These are phyloP conservation scores for Castanospermum australe DNA, from an alignment of 306 rosid genomes.

Conservation along the genomic window DNA sequence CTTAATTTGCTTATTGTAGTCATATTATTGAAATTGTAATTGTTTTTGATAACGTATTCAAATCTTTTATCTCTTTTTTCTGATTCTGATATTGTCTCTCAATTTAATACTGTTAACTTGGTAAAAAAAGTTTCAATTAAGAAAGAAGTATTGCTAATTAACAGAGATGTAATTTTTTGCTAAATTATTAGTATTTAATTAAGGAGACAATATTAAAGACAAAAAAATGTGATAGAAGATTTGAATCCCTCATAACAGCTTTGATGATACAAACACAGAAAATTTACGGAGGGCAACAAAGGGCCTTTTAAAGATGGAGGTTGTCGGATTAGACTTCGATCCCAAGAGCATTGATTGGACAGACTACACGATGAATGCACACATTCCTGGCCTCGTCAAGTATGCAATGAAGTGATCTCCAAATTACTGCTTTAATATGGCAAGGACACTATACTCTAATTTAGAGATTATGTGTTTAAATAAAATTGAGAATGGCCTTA, in stretches of 20 bases:
- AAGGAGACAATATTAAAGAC: too few relatives aligned
- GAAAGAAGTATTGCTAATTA: too few relatives aligned
- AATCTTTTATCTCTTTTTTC: too few relatives aligned
- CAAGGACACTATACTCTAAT: background rate
- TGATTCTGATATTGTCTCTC: too few relatives aligned
- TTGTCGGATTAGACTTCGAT: conserved; percentile 29
- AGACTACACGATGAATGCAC: conserved; percentile 40
- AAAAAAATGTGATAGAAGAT: too few relatives aligned
- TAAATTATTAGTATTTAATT: too few relatives aligned
- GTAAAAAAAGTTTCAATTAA: too few relatives aligned
- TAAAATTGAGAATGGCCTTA: too few relatives aligned
- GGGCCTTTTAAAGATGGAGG: background rate
- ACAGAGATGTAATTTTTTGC: too few relatives aligned
- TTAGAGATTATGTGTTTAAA: too few relatives aligned
- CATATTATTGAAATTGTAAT: background rate
- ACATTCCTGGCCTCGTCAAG: conserved; percentile 46
- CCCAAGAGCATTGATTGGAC: conserved; percentile 44
- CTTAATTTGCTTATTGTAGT: background rate
- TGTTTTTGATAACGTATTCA: background rate
- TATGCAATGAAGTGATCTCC: background rate
- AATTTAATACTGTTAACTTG: too few relatives aligned
- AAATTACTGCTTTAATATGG: background rate
- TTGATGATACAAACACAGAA: conserved; percentile 46
- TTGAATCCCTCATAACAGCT: too few relatives aligned
- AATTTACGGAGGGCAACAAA: background rate